These are phyloP conservation scores for Chaetomium fimeti DNA, from an alignment of 495 filamentous ascomycete genomes.

Conservation along the genomic window DNA sequence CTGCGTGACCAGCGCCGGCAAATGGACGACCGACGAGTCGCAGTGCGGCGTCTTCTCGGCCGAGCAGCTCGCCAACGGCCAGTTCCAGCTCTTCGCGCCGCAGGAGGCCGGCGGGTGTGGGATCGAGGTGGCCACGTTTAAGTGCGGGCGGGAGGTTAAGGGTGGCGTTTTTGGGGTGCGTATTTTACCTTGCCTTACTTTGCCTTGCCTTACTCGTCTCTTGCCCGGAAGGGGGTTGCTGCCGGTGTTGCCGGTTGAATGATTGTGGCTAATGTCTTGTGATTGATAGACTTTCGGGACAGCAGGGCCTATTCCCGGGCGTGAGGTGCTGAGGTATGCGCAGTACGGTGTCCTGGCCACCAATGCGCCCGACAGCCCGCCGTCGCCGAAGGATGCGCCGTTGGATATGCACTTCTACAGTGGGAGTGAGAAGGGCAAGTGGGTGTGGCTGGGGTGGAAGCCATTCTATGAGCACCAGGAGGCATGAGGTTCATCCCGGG, in stretches of 20 bases:
- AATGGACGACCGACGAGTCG: conserved; percentile 23
- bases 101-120: conserved; percentile 3
- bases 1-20: conserved; percentile 20
- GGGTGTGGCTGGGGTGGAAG: conserved; percentile 22
- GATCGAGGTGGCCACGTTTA: conserved; percentile 13
- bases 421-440: conserved; percentile 18
- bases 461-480: neutral
- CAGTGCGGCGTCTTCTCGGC: conserved; percentile 18
- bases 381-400: neutral
- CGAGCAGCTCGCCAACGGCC: neutral
- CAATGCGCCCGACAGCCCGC: conserved; percentile 10
- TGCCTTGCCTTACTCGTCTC: neutral
- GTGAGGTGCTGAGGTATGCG: conserved; percentile 15
- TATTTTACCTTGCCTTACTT: neutral
- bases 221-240: neutral
- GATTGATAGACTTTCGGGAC: neutral
- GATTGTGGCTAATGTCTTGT: neutral
- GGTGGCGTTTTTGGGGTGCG: conserved; percentile 19
- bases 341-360: conserved; percentile 22
- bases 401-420: conserved; percentile 18
- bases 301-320: neutral
- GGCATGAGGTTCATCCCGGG: neutral
- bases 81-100: conserved; percentile 3
- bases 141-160: conserved; percentile 1
- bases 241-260: neutral